These are phyloP conservation scores for Canna indica DNA, from an alignment of 176 grass and related monocot species.

Conservation along the genomic window DNA sequence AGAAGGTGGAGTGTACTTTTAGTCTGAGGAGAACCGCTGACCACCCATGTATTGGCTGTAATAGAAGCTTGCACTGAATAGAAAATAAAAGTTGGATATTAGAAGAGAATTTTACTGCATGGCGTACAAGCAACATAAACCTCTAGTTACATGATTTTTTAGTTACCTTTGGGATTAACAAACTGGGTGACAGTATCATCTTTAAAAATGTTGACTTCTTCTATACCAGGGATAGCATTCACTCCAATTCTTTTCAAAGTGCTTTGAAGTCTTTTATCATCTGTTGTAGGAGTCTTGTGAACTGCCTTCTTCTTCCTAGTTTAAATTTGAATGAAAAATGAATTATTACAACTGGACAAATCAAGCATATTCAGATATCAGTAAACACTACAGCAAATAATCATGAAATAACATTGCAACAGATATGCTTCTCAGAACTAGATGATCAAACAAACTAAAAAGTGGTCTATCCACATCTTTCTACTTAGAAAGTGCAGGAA, in stretches of 20 bases:
- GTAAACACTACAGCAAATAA: not conserved
- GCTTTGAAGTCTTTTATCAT: conserved; percentile 97
- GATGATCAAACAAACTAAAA: not conserved
- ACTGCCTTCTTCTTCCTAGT: conserved; percentile 98
- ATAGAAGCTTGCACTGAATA: conserved; percentile 95
- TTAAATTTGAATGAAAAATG: not conserved
- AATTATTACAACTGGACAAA: too few relatives aligned
- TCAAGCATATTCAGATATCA: not conserved
- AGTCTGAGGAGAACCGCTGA: conserved; percentile 94
- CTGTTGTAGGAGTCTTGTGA: conserved; percentile 95
- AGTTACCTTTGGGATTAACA: conserved; percentile 87
- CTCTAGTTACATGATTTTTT: not conserved
- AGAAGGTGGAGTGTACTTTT: conserved; percentile 49
- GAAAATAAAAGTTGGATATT: conserved; percentile 15
- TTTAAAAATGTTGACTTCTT: conserved; percentile 99
- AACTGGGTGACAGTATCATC: conserved; percentile 98
- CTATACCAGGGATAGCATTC: conserved; percentile 80
- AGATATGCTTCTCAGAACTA: too few relatives aligned
- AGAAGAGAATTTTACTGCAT: conserved; percentile 8
- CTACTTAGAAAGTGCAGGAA: not conserved
- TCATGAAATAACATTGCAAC: not conserved
- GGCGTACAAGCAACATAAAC: not conserved
- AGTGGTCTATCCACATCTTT: not conserved
- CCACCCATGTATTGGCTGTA: conserved; percentile 92
- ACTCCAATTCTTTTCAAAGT: conserved; percentile 95